Evolutionary conservation across 2,329 filamentous ascomycete genomes (phyloP), one percentile per base, ranked within the genome.

Genomic region (Davidsoniella virescens): DNA sequence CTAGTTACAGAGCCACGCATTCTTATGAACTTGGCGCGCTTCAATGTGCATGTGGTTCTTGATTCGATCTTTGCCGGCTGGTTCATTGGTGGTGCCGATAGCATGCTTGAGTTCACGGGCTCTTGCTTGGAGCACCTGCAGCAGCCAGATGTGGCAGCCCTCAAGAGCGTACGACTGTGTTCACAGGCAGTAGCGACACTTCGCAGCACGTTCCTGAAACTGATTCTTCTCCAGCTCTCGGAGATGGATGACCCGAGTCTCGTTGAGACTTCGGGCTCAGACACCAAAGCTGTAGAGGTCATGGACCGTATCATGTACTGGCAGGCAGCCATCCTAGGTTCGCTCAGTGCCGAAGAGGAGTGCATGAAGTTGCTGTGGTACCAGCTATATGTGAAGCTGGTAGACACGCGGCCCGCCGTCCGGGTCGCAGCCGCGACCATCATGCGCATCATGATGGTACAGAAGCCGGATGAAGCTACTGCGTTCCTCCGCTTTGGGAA

Each of bases 11-110:
- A 96, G 60, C 85, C 92, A 1, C 80, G 82, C 54, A 76, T 93
- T 1, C 69, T 98, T 46, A 90, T 83, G 3, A 98, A 98, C 57
- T 71, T 98, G 59, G 81, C 84, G 1, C 78, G 87, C 10, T 83
- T 95, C 55, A 78, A 81, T 29, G 69, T 76, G 2, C 86, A 96
- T 60, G 49, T 53, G 23, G 75, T 96, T 61, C 78, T 83, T 0
- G 92, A 98, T 62, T 85, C 87, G 5, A 82, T 94, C 10, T 95
- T 92, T 56, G 92, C 96, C 64, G 92, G 92, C 14, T 95, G 88
- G 86, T 96, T 96, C 60, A 76, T 95, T 55, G 82, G 92, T 56
- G 90, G 90, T 1, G 85, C 85, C 1, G 84, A 87, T 57, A 73
- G 78, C 3, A 75, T 92, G 57, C 73, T 96, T 29, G 88, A 96